Evolutionary conservation across 2,329 filamentous ascomycete genomes (phyloP).

Genomic region (Apiospora rasikravindrae): DNA sequence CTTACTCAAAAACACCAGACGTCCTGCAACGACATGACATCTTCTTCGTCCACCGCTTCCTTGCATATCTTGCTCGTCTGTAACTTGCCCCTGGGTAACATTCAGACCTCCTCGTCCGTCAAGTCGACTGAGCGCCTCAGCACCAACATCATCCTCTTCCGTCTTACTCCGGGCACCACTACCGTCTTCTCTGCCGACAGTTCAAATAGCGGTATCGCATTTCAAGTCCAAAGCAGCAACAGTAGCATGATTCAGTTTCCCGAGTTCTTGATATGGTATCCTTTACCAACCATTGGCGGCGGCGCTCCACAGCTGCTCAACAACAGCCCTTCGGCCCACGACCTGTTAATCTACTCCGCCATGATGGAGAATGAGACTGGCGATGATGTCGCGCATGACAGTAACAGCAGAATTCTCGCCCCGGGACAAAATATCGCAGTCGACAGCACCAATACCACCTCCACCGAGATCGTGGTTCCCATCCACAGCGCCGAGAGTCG

Average conservation of each 20-base stretch:
- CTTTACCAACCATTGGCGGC: background rate
- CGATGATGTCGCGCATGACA: background rate
- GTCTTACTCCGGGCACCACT: background rate
- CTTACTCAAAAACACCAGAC: background rate
- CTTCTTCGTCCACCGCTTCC: background rate
- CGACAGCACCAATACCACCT: background rate
- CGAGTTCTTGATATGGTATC: constrained; percentile 9
- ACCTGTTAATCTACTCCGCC: background rate
- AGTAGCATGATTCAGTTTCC: background rate
- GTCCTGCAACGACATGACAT: background rate
- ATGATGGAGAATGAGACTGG: background rate
- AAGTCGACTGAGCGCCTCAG: background rate
- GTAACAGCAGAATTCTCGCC: background rate
- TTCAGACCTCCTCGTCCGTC: background rate
- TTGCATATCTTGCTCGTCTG: background rate
- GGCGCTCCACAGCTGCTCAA: background rate
- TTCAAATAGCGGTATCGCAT: background rate
- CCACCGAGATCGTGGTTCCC: background rate
- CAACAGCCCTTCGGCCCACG: background rate
- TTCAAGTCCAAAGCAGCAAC: background rate
- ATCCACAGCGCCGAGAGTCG: background rate
- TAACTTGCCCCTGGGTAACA: background rate
- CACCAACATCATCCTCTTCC: background rate
- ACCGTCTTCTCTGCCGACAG: background rate
- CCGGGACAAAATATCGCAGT: background rate